Evolutionary conservation across 2,329 filamentous ascomycete genomes (phyloP).

Genomic region (Sarocladiaceae sp.): DNA sequence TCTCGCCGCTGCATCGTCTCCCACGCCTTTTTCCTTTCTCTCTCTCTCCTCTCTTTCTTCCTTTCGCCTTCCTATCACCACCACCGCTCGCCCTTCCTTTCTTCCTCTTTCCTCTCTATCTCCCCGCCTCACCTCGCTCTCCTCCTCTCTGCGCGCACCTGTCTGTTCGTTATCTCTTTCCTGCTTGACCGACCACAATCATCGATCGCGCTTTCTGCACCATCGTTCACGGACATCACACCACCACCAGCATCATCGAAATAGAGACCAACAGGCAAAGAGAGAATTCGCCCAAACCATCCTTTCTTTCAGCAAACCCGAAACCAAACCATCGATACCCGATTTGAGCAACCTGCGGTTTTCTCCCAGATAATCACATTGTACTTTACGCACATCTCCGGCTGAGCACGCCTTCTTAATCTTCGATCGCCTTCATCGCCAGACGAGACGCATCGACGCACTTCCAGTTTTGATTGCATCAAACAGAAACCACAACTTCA

Average conservation of each 20-base stretch:
- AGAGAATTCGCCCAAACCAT: conserved; percentile 7
- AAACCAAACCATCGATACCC: conserved; percentile 4
- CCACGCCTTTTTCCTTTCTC: conserved; percentile 10
- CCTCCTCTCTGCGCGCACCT: conserved; percentile 7
- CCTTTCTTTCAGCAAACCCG: conserved; percentile 6
- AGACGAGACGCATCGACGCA: conserved; percentile 10
- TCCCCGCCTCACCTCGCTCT: conserved; percentile 10
- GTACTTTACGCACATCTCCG: conserved; percentile 9
- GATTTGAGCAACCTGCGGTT: conserved; percentile 1
- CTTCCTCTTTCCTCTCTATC: conserved; percentile 11
- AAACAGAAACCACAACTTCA: background rate
- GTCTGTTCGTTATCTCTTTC: conserved; percentile 2
- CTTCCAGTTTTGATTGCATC: conserved; percentile 9
- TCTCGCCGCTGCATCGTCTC: conserved; percentile 5
- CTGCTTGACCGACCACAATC: background rate
- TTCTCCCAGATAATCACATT: conserved; percentile 7
- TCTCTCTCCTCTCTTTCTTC: conserved; percentile 9
- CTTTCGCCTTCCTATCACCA: conserved; percentile 11
- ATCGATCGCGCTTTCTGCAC: conserved; percentile 1
- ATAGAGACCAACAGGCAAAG: conserved; percentile 5
- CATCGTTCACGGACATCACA: conserved; percentile 1
- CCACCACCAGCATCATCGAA: conserved; percentile 9
- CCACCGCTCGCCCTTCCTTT: conserved; percentile 10
- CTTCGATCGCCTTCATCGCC: conserved; percentile 10
- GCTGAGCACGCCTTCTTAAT: conserved; percentile 8